phyloP scores from a whole-genome alignment of 805 yeast genomes.

The Yamadazyma endophytica region DNA sequence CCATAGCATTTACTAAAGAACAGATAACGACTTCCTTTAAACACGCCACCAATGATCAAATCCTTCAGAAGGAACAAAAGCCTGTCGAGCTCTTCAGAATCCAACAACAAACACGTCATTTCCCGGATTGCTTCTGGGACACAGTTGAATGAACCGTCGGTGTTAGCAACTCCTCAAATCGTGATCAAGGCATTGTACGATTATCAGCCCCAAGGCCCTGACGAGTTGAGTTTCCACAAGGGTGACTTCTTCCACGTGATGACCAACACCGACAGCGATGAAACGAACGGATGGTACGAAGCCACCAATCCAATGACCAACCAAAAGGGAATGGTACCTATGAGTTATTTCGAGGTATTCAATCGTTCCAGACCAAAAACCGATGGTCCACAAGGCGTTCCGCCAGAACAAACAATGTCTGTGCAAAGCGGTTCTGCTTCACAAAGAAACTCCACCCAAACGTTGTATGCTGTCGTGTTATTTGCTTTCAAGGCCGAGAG shows the following conservation, averaged over 20 bases:
- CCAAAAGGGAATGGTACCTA: constrained; percentile 82
- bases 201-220: constrained; percentile 74
- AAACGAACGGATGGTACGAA: constrained; percentile 65
- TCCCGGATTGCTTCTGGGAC: constrained; percentile 22
- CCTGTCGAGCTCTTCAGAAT: constrained; percentile 25
- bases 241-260: constrained; percentile 88
- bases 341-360: constrained; percentile 74
- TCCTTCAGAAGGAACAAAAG: constrained; percentile 40
- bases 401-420: not conserved
- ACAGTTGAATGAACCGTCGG: constrained; percentile 12
- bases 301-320: constrained; percentile 83
- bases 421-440: constrained; percentile 4
- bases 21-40: too few relatives aligned
- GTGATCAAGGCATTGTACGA: constrained; percentile 80
- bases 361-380: constrained; percentile 48
- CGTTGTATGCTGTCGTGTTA: constrained; percentile 78
- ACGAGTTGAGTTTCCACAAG: constrained; percentile 70
- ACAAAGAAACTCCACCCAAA: constrained; percentile 29
- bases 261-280: constrained; percentile 22
- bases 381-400: not conserved
- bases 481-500: constrained; percentile 84
- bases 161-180: constrained; percentile 61
- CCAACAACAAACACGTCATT: constrained; percentile 28
- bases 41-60: constrained; percentile 25
- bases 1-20: too few relatives aligned